A percentile compares a stretch with the other conserved stretches of the same genome.
Evolutionary conservation across 768 basidiomycete genomes (phyloP).

Genomic region (Pisolithus marmoratus): DNA sequence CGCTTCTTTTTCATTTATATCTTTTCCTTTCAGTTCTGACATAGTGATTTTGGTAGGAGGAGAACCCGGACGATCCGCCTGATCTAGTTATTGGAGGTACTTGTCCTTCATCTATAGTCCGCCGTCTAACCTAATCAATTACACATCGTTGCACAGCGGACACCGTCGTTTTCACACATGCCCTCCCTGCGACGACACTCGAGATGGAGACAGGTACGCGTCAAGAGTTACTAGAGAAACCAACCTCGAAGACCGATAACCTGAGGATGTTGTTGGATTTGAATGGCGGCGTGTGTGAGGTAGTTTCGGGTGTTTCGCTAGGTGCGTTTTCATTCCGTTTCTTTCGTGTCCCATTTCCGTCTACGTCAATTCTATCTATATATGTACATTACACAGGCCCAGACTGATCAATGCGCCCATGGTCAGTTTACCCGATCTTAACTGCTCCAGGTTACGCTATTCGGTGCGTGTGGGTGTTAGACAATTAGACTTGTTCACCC

Average conservation of each 20-base stretch:
- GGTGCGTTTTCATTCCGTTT: conserved; percentile 40
- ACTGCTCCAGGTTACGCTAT: conserved; percentile 71
- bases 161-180: conserved; percentile 87
- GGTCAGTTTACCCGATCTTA: conserved; percentile 65
- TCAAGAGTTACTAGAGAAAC: conserved; percentile 90
- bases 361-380: no score
- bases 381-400: no score
- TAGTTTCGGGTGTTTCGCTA: conserved; percentile 85
- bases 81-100: conserved; percentile 77
- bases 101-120: background rate
- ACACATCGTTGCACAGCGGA: conserved; percentile 54
- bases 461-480: conserved; percentile 37
- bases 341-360: no score
- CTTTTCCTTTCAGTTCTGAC: no score
- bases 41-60: conserved; percentile 26
- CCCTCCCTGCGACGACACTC: conserved; percentile 49
- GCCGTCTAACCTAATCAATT: background rate
- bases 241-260: conserved; percentile 71
- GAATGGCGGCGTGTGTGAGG: conserved; percentile 83
- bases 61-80: conserved; percentile 62
- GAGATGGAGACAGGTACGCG: conserved; percentile 35
- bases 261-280: conserved; percentile 32
- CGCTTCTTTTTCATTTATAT: no score
- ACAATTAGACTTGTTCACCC: no score
- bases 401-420: background rate